Percentiles rank a stretch among this genome's conserved stretches.
Evolutionary conservation across 2,329 filamentous ascomycete species (phyloP).

Genomic region (Fusarium circinatum): DNA sequence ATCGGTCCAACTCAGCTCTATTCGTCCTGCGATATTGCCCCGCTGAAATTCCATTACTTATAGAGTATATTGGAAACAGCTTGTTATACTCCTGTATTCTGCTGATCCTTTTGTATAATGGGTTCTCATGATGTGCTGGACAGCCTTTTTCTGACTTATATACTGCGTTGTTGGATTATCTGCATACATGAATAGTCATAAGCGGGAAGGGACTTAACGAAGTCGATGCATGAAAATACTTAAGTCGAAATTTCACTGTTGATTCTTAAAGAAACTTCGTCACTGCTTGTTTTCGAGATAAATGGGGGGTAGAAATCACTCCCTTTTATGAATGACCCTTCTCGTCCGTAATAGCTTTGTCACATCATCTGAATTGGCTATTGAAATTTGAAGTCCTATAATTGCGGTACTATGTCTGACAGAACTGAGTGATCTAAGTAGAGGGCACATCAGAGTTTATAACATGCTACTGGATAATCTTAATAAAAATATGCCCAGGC

Average conservation of each 20-base stretch:
- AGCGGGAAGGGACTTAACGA: constrained; percentile 32
- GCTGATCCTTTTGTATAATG: constrained; percentile 26
- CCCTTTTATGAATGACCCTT: not conserved
- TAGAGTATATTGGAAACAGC: constrained; percentile 9
- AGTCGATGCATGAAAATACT: constrained; percentile 19
- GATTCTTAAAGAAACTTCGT: not conserved
- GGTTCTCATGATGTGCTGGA: constrained; percentile 24
- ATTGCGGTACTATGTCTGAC: constrained; percentile 3
- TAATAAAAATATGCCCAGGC: constrained; percentile 21
- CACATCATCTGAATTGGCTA: not conserved
- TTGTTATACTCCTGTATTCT: constrained; percentile 14
- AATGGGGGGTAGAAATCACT: not conserved
- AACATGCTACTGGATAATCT: constrained; percentile 5
- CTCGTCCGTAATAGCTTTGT: not conserved
- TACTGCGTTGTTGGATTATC: constrained; percentile 22
- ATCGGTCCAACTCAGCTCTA: constrained; percentile 5
- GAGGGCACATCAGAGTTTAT: constrained; percentile 2
- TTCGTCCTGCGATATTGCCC: constrained; percentile 3
- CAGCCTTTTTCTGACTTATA: constrained; percentile 15
- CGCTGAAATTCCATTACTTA: constrained; percentile 10
- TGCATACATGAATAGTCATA: constrained; percentile 26
- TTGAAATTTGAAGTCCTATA: not conserved
- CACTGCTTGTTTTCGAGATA: not conserved
- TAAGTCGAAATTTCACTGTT: not conserved
- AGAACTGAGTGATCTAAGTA: constrained; percentile 12